Evolutionary conservation across 2,329 filamentous ascomycete species (phyloP).

Genomic region (Xylariales sp.): DNA sequence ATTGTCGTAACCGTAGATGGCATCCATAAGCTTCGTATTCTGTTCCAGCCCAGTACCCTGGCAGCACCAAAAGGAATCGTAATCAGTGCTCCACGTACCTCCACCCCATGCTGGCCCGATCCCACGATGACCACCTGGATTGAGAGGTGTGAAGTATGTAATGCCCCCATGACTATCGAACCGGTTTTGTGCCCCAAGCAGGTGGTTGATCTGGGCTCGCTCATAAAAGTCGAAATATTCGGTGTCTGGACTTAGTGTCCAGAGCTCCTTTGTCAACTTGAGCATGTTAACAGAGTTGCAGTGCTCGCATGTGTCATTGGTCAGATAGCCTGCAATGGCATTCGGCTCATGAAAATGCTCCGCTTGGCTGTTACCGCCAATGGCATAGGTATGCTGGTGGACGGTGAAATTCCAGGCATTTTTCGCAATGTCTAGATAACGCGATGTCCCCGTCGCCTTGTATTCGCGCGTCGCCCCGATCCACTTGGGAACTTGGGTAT

Average conservation of each 20-base stretch:
- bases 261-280: conserved; percentile 48
- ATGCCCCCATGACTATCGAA: conserved; percentile 40
- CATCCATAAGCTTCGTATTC: conserved; percentile 50
- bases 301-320: conserved; percentile 42
- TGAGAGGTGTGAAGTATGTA: conserved; percentile 49
- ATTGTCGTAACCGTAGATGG: conserved; percentile 43
- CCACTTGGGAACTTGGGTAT: conserved; percentile 51
- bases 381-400: conserved; percentile 44
- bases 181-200: conserved; percentile 45
- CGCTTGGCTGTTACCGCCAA: conserved; percentile 48
- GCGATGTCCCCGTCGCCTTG: conserved; percentile 38
- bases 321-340: conserved; percentile 39
- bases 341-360: conserved; percentile 46
- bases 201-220: conserved; percentile 43
- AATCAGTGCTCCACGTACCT: conserved; percentile 50
- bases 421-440: conserved; percentile 42
- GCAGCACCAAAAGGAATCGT: conserved; percentile 50
- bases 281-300: conserved; percentile 56
- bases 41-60: conserved; percentile 44
- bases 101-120: conserved; percentile 50
- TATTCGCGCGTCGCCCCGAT: conserved; percentile 45
- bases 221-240: conserved; percentile 52
- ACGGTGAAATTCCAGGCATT: conserved; percentile 47
- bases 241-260: conserved; percentile 35
- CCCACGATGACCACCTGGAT: conserved; percentile 40